A percentile compares a stretch with the other conserved stretches of the same genome.
Evolutionary conservation across 2,329 filamentous ascomycete species (phyloP).

Genomic region (Bipolaris zeicola): DNA sequence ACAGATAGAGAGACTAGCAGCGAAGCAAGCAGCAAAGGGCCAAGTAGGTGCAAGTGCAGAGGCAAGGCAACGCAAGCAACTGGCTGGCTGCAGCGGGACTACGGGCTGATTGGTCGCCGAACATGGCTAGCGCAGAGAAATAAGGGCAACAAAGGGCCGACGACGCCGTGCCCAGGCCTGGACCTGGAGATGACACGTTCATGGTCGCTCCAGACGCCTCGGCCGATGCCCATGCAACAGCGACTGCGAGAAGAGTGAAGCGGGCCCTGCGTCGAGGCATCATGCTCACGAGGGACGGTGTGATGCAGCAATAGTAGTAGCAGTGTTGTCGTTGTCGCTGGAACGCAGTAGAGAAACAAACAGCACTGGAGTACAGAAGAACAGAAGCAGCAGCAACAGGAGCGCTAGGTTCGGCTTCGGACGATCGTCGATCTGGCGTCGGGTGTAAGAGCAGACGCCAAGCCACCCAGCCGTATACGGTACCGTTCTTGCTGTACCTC

Average conservation of each 20-base stretch:
- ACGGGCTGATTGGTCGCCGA: slow-evolving; percentile 14
- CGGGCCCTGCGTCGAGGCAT: background rate
- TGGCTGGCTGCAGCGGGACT: background rate
- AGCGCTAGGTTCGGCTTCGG: slow-evolving; percentile 12
- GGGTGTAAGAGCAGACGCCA: slow-evolving; percentile 8
- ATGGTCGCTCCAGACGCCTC: slow-evolving; percentile 2
- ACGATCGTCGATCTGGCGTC: slow-evolving; percentile 12
- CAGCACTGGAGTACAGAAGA: background rate
- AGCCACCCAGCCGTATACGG: background rate
- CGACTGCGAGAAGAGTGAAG: slow-evolving; percentile 3
- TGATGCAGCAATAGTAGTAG: background rate
- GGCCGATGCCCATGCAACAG: background rate
- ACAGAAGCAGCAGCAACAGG: background rate
- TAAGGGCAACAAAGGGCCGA: slow-evolving; percentile 16
- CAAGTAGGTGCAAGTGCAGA: too few relatives aligned
- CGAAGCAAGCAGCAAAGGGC: background rate
- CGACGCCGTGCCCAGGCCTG: slow-evolving; percentile 11
- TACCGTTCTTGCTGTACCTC: background rate
- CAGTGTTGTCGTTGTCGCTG: too few relatives aligned
- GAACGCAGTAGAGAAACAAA: too few relatives aligned
- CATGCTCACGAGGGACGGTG: background rate
- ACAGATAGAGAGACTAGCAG: background rate
- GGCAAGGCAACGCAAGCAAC: background rate
- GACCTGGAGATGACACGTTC: slow-evolving; percentile 16
- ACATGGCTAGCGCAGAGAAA: slow-evolving; percentile 10